These are phyloP conservation scores for Vickermania ingenoplastis DNA, from an alignment of 208 protist genomes.

Conservation along the genomic window DNA sequence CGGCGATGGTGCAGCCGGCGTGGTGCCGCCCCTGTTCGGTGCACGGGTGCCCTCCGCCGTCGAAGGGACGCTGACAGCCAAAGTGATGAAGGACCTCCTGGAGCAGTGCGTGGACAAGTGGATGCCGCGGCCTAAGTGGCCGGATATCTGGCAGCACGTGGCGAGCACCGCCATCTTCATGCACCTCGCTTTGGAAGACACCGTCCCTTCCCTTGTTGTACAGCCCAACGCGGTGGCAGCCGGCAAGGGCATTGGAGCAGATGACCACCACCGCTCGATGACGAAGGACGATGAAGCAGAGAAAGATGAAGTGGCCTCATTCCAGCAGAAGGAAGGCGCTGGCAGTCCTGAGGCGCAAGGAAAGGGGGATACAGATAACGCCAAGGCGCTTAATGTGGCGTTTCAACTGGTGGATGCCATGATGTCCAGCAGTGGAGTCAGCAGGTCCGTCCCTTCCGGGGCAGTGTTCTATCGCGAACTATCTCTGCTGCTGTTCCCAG, in stretches of 20 bases:
- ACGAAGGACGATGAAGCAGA: no score
- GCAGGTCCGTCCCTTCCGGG: no score
- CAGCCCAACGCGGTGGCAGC: conserved; percentile 13
- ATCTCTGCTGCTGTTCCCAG: no score
- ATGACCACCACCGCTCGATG: conserved; percentile 25
- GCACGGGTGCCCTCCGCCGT: neutral
- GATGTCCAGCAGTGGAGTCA: no score
- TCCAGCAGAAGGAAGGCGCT: no score
- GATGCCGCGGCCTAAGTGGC: conserved; percentile 57
- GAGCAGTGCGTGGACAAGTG: conserved; percentile 45
- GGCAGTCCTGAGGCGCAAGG: no score
- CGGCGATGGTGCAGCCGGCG: conserved; percentile 23
- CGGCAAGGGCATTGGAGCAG: conserved; percentile 4
- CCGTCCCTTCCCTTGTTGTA: conserved; percentile 36
- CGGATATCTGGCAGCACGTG: conserved; percentile 48
- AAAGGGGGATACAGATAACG: no score
- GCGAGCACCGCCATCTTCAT: conserved; percentile 58
- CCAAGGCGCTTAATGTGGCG: no score
- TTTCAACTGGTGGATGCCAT: no score
- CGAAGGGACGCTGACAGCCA: neutral
- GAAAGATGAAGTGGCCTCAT: no score
- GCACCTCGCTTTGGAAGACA: conserved; percentile 60
- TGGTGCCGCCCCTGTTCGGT: conserved; percentile 10
- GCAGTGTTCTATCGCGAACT: no score
- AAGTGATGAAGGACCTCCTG: conserved; percentile 19